Conservation (phyloP, 2,329 filamentous ascomycete genomes). For the Pseudocercospora crystallina region DNA sequence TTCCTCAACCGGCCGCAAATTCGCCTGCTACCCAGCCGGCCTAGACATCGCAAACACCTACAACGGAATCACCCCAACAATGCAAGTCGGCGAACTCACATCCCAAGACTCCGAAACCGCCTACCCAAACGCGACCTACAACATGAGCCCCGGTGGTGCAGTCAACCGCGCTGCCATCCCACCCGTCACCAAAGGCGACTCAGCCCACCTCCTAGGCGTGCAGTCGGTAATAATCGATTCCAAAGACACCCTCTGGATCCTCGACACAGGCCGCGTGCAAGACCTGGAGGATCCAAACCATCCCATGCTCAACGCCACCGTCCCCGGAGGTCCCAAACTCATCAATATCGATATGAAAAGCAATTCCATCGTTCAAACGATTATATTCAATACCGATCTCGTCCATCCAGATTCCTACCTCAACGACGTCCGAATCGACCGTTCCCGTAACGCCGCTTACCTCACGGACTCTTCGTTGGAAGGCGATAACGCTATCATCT, state of each 20-base stretch:
- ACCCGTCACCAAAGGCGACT: conserved; percentile 39
- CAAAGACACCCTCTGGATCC: conserved; percentile 50
- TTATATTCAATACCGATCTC: conserved; percentile 46
- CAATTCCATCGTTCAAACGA: conserved; percentile 47
- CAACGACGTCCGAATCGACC: conserved; percentile 54
- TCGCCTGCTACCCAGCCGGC: conserved; percentile 49
- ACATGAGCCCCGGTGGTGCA: conserved; percentile 46
- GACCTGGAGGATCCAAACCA: conserved; percentile 36
- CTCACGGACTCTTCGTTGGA: conserved; percentile 50
- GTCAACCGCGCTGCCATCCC: conserved; percentile 49
- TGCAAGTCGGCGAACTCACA: conserved; percentile 47
- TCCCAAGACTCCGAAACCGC: conserved; percentile 41
- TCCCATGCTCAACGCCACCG: conserved; percentile 40
- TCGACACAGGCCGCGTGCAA: conserved; percentile 49
- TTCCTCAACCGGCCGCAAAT: conserved; percentile 48
- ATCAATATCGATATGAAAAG: conserved; percentile 45
- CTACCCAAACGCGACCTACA: conserved; percentile 42
- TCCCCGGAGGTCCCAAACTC: conserved; percentile 49
- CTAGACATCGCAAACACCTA: conserved; percentile 37
- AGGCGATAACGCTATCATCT: conserved; percentile 48
- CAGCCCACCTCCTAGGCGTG: conserved; percentile 48
- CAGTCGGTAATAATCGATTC: conserved; percentile 52
- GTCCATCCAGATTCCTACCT: conserved; percentile 49
- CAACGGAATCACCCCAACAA: conserved; percentile 38
- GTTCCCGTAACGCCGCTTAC: conserved; percentile 46